Conservation (phyloP, 2,329 filamentous ascomycete species). For the Pyrenophora seminiperda region DNA sequence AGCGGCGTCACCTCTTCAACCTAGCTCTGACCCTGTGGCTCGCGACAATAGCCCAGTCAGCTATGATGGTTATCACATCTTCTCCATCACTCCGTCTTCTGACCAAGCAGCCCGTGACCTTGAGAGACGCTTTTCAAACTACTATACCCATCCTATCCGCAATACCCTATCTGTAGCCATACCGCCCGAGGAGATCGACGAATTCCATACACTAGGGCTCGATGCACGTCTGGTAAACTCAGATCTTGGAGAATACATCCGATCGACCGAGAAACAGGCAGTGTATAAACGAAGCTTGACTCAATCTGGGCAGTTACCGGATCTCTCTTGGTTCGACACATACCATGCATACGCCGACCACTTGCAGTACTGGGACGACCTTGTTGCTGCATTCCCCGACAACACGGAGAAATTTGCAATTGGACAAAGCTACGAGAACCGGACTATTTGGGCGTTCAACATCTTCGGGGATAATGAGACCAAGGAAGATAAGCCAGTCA, state of each 20-base stretch:
- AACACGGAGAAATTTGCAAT: slow-evolving; percentile 36
- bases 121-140: slow-evolving; percentile 18
- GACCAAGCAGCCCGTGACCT: slow-evolving; percentile 23
- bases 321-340: slow-evolving; percentile 49
- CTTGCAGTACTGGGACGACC: slow-evolving; percentile 36
- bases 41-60: slow-evolving; percentile 5
- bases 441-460: slow-evolving; percentile 38
- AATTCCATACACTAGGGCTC: slow-evolving; percentile 48
- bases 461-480: slow-evolving; percentile 32
- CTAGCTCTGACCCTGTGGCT: neutral
- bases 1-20: slow-evolving; percentile 17
- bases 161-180: slow-evolving; percentile 44
- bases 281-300: slow-evolving; percentile 21
- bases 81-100: slow-evolving; percentile 24
- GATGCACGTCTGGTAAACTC: slow-evolving; percentile 50
- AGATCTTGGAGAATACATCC: slow-evolving; percentile 53
- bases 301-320: slow-evolving; percentile 40
- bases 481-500: slow-evolving; percentile 33
- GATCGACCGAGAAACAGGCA: slow-evolving; percentile 19
- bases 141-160: slow-evolving; percentile 29
- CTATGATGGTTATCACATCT: slow-evolving; percentile 30
- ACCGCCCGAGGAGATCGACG: slow-evolving; percentile 45
- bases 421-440: slow-evolving; percentile 38
- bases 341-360: slow-evolving; percentile 43
- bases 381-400: slow-evolving; percentile 34